phyloP scores from a whole-genome alignment of 306 rosid genomes.

The Cucurbita argyrosperma region DNA sequence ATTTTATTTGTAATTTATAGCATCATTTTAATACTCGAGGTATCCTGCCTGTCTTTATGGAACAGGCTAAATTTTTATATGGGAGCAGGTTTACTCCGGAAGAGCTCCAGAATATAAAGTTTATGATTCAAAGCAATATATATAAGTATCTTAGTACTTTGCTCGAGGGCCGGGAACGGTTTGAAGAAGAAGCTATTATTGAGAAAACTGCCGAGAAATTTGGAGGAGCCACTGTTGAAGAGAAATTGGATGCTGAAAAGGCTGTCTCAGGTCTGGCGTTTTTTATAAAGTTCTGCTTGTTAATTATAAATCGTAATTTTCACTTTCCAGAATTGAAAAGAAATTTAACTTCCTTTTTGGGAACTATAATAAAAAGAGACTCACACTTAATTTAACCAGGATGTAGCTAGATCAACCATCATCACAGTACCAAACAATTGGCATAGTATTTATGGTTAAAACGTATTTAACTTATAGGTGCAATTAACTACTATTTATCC shows the following conservation, averaged over 20 bases:
- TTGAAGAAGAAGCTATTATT: slow-evolving; percentile 62
- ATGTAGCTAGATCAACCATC: background rate
- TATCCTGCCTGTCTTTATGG: slow-evolving; percentile 7
- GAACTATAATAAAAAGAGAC: slow-evolving; percentile 6
- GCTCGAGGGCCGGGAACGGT: slow-evolving; percentile 83
- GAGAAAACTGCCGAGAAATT: slow-evolving; percentile 12
- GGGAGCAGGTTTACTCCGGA: slow-evolving; percentile 55
- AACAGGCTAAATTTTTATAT: slow-evolving; percentile 69
- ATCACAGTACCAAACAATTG: background rate
- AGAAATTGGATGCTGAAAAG: slow-evolving; percentile 24
- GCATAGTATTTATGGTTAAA: background rate
- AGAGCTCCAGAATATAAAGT: slow-evolving; percentile 64
- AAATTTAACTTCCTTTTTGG: background rate
- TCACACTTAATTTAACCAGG: background rate
- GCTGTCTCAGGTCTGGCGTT: slow-evolving; percentile 27
- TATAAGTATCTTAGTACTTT: slow-evolving; percentile 73
- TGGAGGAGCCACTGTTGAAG: slow-evolving; percentile 13
- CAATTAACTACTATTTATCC: background rate
- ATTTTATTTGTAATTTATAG: background rate
- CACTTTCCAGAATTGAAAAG: background rate
- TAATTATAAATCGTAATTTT: background rate
- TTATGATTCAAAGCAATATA: slow-evolving; percentile 86
- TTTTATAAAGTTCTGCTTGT: background rate
- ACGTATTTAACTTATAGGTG: background rate
- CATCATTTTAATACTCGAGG: slow-evolving; percentile 12